Base-by-base conservation (phyloP, 2,329 filamentous ascomycete species). In the Triangularia setosa region DNA sequence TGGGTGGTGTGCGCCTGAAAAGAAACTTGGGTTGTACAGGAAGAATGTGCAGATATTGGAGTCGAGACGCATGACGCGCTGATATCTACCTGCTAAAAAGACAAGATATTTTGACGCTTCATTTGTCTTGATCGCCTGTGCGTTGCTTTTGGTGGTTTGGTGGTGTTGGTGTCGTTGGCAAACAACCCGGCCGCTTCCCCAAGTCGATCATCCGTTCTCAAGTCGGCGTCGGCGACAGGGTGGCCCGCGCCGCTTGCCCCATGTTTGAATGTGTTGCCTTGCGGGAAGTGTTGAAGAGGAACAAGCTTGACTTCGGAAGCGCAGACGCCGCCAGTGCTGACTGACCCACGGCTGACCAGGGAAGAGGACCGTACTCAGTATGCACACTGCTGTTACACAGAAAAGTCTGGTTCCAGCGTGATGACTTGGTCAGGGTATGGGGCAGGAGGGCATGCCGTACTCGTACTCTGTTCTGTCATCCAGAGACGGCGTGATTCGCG, bases 41-140 rank as follows among this genome's bases (percentile, higher is more conserved):
- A 65, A 30, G 55, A 69, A 64, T 65, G 70, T 60, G 61, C 65
- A 64, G 67, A 68, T 68, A 66, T 65, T 69, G 25, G 66, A 65
- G 60, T 67, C 58, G 63, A 28, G 54, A 63, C 61, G 68, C 68
- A 68, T 67, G 62, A 62, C 65, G 61, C 60, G 61, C 59, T 57
- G 35, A 24, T 40, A 61, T 60, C 48, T 16, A 35, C 54, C 28
- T 35, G 24, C 23, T n/a, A n/a, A n/a, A n/a, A n/a, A n/a, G 48
- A 54, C 25, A 27, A 33, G 40, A 16, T 27, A 24, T 28, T 33
- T 53, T 27, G 30, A n/a, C 11, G 33, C 33, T 28, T 44, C 30
- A 24, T 35, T n/a, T 35, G 35, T 35, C 56, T 2, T 57, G 52
- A n/a, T 24, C 30, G 40, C 48, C n/a, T 21, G 24, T 58, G 23